phyloP scores from a whole-genome alignment of 306 rosid genomes.

The Herpetospermum pedunculosum region DNA sequence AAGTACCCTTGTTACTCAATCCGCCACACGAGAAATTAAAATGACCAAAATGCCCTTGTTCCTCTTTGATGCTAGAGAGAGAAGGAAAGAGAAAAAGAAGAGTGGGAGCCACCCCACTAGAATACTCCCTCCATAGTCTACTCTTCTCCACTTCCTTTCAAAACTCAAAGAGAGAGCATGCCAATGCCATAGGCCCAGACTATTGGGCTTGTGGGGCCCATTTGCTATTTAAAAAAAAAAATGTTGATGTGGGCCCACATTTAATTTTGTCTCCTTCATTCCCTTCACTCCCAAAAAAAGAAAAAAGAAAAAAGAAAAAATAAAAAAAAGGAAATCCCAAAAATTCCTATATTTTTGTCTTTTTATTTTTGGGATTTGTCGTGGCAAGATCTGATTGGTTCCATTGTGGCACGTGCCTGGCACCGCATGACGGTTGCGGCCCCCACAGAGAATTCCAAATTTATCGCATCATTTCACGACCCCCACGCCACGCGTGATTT shows the following conservation, averaged over 20 bases:
- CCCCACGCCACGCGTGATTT: conserved; percentile 31
- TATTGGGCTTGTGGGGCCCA: conserved; percentile 10
- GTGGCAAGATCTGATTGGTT: neutral
- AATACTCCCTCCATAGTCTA: neutral
- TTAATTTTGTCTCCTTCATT: conserved; percentile 8
- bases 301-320: no score
- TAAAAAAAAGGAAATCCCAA: no score
- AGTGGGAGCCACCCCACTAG: neutral
- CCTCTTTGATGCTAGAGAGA: neutral
- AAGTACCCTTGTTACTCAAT: neutral
- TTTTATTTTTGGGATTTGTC: neutral
- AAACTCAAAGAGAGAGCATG: neutral
- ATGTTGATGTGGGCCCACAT: neutral
- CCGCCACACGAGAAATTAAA: neutral
- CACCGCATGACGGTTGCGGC: conserved; percentile 6
- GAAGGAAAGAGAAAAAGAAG: neutral
- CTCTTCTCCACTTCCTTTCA: neutral
- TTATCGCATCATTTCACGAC: neutral
- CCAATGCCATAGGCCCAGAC: conserved; percentile 4
- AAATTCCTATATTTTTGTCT: no score
- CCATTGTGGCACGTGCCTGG: neutral
- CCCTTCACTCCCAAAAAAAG: conserved; percentile 10
- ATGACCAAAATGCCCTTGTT: neutral
- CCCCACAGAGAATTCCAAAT: neutral
- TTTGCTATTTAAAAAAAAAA: neutral